phyloP scores from a whole-genome alignment of 306 rosid species.

The Cicer pinnatifidum region DNA sequence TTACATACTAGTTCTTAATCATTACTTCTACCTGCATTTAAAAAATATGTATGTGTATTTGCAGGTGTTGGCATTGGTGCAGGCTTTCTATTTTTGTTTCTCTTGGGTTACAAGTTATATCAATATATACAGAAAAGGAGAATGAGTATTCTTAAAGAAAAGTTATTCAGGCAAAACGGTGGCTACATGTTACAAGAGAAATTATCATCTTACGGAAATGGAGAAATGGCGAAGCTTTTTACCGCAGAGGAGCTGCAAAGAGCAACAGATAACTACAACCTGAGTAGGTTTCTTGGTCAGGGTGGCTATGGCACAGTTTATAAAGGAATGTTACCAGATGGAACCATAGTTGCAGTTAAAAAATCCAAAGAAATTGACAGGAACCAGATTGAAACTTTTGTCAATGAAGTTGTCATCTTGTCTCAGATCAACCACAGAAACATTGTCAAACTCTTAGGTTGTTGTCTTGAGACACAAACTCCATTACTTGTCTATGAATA shows the following conservation, averaged over 20 bases:
- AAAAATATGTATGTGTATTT: not conserved
- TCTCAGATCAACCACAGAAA: conserved; percentile 66
- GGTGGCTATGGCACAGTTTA: conserved; percentile 51
- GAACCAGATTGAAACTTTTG: conserved; percentile 49
- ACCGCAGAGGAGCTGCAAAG: conserved; percentile 54
- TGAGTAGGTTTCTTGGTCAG: conserved; percentile 50
- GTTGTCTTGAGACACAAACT: conserved; percentile 61
- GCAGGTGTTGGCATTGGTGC: conserved; percentile 57
- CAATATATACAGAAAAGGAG: conserved; percentile 42
- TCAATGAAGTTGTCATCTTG: conserved; percentile 57
- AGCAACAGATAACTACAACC: conserved; percentile 52
- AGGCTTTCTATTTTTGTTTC: conserved; percentile 46
- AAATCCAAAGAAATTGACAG: conserved; percentile 48
- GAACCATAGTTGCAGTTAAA: conserved; percentile 54
- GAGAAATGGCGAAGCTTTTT: conserved; percentile 52
- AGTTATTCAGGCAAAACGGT: conserved; percentile 62
- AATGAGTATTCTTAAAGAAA: conserved; percentile 39
- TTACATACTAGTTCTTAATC: conserved; percentile 8
- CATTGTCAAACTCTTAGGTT: conserved; percentile 58
- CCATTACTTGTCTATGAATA: conserved; percentile 68
- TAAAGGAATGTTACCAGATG: conserved; percentile 54
- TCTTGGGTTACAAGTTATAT: conserved; percentile 45
- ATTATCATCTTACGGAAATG: conserved; percentile 43
- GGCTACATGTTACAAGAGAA: conserved; percentile 58
- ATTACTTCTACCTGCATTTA: not conserved